Evolutionary conservation across 768 basidiomycete species (phyloP).

Genomic region (Russula dissimulans): DNA sequence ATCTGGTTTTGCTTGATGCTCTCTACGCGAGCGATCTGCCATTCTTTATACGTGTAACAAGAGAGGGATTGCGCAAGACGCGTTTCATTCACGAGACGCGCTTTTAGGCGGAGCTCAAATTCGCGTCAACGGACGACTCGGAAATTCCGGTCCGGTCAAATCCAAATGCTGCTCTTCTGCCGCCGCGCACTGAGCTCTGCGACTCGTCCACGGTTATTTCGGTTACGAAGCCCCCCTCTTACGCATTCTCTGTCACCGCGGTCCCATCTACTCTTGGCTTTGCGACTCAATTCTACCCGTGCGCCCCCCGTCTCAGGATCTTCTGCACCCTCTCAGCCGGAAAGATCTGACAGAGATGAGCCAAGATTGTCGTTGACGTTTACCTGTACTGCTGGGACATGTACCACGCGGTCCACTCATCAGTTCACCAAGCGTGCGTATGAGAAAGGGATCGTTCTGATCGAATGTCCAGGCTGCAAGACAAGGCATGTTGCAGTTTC

Average conservation of each 20-base stretch:
- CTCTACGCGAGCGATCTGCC: conserved; percentile 25
- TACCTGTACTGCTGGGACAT: conserved; percentile 73
- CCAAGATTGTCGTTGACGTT: conserved; percentile 71
- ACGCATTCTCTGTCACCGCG: neutral
- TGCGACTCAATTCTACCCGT: conserved; percentile 4
- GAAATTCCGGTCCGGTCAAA: neutral
- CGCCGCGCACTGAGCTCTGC: neutral
- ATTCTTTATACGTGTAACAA: conserved; percentile 15
- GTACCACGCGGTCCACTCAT: conserved; percentile 76
- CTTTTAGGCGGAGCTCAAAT: conserved; percentile 26
- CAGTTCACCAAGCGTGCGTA: conserved; percentile 82
- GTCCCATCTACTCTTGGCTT: neutral
- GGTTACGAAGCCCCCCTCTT: neutral
- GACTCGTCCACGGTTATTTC: neutral
- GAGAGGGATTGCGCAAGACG: neutral
- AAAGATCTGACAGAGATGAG: conserved; percentile 36
- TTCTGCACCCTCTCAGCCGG: conserved; percentile 11
- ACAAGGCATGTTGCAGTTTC: conserved; percentile 53
- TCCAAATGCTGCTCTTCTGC: conserved; percentile 5
- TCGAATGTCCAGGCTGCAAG: conserved; percentile 86
- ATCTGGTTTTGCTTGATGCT: conserved; percentile 28
- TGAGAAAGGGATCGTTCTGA: conserved; percentile 78
- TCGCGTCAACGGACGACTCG: conserved; percentile 12
- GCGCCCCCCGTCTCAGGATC: neutral
- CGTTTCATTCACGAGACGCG: conserved; percentile 17